Evolutionary conservation across 139 green algal species (phyloP).

Genomic region (Chlorella sp.): DNA sequence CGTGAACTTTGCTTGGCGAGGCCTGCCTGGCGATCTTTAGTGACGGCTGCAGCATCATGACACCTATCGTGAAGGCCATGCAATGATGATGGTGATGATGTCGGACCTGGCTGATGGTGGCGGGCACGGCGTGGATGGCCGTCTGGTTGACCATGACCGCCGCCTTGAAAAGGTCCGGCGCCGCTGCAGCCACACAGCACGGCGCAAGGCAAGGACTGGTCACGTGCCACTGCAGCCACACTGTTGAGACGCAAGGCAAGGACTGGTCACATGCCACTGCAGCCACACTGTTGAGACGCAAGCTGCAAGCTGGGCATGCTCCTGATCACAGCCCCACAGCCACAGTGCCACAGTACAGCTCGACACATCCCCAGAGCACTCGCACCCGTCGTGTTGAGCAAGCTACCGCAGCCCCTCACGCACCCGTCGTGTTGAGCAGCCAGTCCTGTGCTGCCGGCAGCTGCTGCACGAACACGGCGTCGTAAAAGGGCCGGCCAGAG

Average conservation of each 20-base stretch:
- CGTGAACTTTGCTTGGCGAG: too few species aligned
- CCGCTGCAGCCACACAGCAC: background rate
- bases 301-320: too few species aligned
- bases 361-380: background rate
- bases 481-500: conserved; percentile 30
- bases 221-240: background rate
- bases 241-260: background rate
- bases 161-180: background rate
- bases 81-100: too few species aligned
- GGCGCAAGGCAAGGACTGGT: background rate
- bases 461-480: conserved; percentile 45
- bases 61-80: too few species aligned
- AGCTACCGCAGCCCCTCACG: too few species aligned
- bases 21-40: too few species aligned
- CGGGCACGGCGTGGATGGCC: conserved; percentile 42
- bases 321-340: background rate
- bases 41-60: too few species aligned
- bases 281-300: background rate
- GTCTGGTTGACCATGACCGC: conserved; percentile 42
- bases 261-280: background rate
- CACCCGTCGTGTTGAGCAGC: background rate
- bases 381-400: background rate
- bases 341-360: background rate
- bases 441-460: conserved; percentile 15
- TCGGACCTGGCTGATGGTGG: conserved; percentile 17